These are phyloP conservation scores for Irpex sp. DNA, from an alignment of 1,284 basidiomycete genomes.

Conservation along the genomic window DNA sequence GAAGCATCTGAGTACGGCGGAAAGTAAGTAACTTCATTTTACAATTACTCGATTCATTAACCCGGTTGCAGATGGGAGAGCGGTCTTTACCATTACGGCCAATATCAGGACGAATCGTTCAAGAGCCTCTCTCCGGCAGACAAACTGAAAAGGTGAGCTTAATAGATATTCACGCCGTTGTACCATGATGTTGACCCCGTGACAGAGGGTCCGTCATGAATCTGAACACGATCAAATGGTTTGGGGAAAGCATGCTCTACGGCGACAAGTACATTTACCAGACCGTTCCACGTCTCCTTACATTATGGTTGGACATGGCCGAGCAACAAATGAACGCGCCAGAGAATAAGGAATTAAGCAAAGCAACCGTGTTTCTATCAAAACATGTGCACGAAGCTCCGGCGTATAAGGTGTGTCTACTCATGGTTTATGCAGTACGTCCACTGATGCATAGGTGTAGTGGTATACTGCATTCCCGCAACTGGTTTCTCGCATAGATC, in stretches of 20 bases:
- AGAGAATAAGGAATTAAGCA: conserved; percentile 46
- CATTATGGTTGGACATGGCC: conserved; percentile 94
- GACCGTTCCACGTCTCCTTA: conserved; percentile 90
- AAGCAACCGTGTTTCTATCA: conserved; percentile 30
- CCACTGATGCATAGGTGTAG: conserved; percentile 36
- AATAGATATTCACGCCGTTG: conserved; percentile 10
- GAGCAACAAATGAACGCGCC: conserved; percentile 45
- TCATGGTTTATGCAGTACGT: neutral
- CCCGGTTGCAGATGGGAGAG: conserved; percentile 71
- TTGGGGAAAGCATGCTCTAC: conserved; percentile 69
- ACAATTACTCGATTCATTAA: conserved; percentile 12
- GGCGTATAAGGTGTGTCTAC: conserved; percentile 64
- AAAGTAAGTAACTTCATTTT: conserved; percentile 1
- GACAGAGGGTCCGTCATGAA: conserved; percentile 55
- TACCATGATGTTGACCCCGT: neutral
- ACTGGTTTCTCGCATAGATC: conserved; percentile 92
- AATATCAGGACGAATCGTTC: conserved; percentile 80
- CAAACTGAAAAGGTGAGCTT: conserved; percentile 45
- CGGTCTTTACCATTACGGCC: conserved; percentile 81
- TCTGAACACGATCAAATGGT: conserved; percentile 64
- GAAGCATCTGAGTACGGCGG: conserved; percentile 40
- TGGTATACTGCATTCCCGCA: conserved; percentile 98
- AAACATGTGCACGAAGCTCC: conserved; percentile 60
- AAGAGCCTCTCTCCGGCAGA: conserved; percentile 50
- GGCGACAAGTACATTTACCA: conserved; percentile 98